Conservation (phyloP, 768 basidiomycete genomes). For the Suillus subalutaceus region DNA sequence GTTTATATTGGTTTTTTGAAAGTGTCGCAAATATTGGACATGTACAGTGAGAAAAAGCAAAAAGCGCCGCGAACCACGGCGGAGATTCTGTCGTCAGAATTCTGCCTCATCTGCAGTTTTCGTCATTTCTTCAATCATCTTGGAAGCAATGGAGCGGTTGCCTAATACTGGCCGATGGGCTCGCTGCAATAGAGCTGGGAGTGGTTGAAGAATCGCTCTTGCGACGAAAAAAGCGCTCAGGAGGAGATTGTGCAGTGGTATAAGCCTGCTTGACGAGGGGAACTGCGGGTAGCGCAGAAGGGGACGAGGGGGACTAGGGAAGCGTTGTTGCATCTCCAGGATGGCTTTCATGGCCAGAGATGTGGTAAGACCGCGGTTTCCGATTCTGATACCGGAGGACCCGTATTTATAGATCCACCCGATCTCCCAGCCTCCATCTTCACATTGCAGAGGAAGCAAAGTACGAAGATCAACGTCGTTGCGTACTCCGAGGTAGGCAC, state of each 20-base stretch:
- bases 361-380: slow-evolving; percentile 58
- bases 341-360: slow-evolving; percentile 57
- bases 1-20: not conserved
- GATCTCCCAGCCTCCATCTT: slow-evolving; percentile 58
- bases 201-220: slow-evolving; percentile 4
- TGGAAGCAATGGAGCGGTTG: no score
- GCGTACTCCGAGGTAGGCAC: slow-evolving; percentile 41
- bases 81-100: not conserved
- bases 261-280: not conserved
- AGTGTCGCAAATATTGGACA: no score
- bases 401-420: slow-evolving; percentile 64
- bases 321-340: slow-evolving; percentile 16
- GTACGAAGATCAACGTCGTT: slow-evolving; percentile 47
- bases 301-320: not conserved
- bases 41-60: not conserved
- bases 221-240: not conserved
- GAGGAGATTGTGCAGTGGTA: not conserved
- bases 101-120: not conserved
- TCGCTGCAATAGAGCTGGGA: not conserved
- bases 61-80: not conserved
- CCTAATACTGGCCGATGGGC: not conserved
- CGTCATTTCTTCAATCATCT: not conserved
- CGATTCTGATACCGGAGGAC: slow-evolving; percentile 48
- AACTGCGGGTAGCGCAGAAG: not conserved
- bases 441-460: slow-evolving; percentile 50